Evolutionary conservation across 331 rosid species (phyloP).

Genomic region (Erythrophleum ivorense): DNA sequence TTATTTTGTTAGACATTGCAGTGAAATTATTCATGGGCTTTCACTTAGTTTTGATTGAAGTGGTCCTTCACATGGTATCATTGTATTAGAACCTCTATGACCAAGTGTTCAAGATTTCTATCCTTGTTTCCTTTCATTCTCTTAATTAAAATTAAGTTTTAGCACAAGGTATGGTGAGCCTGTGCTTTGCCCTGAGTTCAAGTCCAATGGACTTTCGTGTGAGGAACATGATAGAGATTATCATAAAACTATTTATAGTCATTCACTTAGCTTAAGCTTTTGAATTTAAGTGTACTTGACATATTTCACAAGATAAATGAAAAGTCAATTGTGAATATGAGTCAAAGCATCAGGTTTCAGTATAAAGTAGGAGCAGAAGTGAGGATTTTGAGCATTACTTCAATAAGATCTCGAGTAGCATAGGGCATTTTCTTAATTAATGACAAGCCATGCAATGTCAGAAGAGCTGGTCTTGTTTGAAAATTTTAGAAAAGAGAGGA

Average conservation of each 20-base stretch:
- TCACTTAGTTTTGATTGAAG: not conserved
- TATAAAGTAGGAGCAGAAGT: conserved; percentile 13
- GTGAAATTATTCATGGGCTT: not conserved
- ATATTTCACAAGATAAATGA: not conserved
- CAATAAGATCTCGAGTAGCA: not conserved
- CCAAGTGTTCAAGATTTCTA: no score
- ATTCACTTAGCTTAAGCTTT: not conserved
- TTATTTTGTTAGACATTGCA: not conserved
- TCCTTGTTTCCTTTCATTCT: not conserved
- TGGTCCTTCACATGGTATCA: not conserved
- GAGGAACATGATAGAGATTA: not conserved
- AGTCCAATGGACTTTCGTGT: not conserved
- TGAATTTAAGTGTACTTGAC: not conserved
- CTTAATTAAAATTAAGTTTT: not conserved
- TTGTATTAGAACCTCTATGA: no score
- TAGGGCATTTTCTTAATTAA: conserved; percentile 10
- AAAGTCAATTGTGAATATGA: not conserved
- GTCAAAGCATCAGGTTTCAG: not conserved
- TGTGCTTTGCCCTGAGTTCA: not conserved
- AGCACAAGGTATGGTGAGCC: not conserved
- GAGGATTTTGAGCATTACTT: not conserved
- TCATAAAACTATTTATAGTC: not conserved
- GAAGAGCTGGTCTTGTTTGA: conserved; percentile 15
- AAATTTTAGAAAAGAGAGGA: conserved; percentile 19
- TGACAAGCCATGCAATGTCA: conserved; percentile 1